Conservation (phyloP, 1,284 basidiomycete species). For the Uromyces viciae-fabae region DNA sequence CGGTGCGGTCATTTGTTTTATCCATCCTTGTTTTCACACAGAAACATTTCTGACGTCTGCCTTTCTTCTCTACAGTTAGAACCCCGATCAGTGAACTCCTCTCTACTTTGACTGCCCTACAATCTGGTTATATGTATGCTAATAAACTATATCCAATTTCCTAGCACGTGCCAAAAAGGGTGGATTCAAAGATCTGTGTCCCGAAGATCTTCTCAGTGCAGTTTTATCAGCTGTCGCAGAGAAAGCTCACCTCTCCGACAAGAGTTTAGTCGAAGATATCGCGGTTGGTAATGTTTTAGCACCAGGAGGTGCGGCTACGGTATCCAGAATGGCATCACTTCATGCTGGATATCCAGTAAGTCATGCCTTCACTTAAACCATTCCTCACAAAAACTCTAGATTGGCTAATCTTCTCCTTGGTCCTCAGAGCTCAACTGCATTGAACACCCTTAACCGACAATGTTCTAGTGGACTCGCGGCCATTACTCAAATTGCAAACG, state of each 20-base stretch:
- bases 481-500: constrained; percentile 83
- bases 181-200: constrained; percentile 86
- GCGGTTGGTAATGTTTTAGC: constrained; percentile 91
- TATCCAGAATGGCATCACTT: constrained; percentile 90
- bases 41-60: not conserved
- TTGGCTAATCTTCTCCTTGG: not conserved
- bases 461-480: constrained; percentile 89
- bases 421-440: constrained; percentile 57
- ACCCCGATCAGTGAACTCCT: constrained; percentile 34
- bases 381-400: constrained; percentile 58
- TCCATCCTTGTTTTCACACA: not conserved
- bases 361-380: not conserved
- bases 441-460: constrained; percentile 90
- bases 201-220: constrained; percentile 81
- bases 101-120: not conserved
- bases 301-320: constrained; percentile 79
- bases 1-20: not conserved
- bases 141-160: too few species aligned
- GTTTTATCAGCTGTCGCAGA: constrained; percentile 70
- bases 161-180: constrained; percentile 67
- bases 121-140: not conserved
- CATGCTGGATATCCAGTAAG: constrained; percentile 76
- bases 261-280: constrained; percentile 78
- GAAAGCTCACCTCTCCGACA: constrained; percentile 59
- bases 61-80: constrained; percentile 9